Percentiles rank a stretch among this genome's conserved stretches.
These are phyloP conservation scores for Viridothelium virens DNA, from an alignment of 495 filamentous ascomycete genomes.

Conservation along the genomic window DNA sequence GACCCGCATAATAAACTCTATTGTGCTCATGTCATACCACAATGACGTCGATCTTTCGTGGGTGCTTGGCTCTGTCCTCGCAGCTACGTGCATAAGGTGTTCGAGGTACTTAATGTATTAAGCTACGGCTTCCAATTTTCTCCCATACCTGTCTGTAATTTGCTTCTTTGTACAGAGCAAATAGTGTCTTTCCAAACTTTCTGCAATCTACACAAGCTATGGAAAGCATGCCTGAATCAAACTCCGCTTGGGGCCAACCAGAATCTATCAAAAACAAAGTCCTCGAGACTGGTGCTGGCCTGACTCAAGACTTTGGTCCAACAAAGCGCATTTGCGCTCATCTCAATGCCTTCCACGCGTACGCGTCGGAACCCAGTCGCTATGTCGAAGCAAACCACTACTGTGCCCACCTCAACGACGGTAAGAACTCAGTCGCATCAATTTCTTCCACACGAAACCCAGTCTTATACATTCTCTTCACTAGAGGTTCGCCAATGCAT, in stretches of 20 bases:
- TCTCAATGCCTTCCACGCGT: conserved; percentile 79
- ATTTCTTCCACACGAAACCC: neutral
- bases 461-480: neutral
- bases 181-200: neutral
- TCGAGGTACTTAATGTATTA: too few species aligned
- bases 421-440: neutral
- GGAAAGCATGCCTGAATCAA: neutral
- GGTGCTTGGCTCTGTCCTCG: neutral
- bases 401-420: conserved; percentile 66
- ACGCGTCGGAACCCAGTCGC: conserved; percentile 58
- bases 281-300: conserved; percentile 57
- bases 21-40: neutral
- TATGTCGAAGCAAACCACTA: conserved; percentile 79
- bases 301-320: conserved; percentile 60
- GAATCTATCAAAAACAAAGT: conserved; percentile 50
- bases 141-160: too few species aligned
- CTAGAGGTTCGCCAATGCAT: conserved; percentile 71
- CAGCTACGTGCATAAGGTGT: too few species aligned
- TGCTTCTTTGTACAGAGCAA: too few species aligned
- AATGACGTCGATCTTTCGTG: neutral
- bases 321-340: conserved; percentile 73
- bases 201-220: neutral
- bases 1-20: too few species aligned
- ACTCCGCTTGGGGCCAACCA: conserved; percentile 37
- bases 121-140: too few species aligned